A percentile compares a stretch with the other conserved stretches of the same genome.
Conservation (phyloP, 768 basidiomycete species). For the Xerocomus spinulosus region DNA sequence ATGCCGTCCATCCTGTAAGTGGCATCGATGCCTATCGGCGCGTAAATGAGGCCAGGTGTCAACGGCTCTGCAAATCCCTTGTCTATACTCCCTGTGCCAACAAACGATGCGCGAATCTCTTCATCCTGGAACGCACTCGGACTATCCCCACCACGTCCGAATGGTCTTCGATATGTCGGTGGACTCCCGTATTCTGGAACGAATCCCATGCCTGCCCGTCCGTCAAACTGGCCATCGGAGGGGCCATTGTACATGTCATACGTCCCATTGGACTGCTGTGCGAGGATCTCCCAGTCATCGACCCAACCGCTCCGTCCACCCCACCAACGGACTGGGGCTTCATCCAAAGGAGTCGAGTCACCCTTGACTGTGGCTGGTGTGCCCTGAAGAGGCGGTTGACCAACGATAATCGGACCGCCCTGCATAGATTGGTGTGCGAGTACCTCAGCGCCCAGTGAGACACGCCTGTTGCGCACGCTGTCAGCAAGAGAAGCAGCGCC, state of each 20-base stretch:
- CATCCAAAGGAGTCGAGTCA: slow-evolving; percentile 14
- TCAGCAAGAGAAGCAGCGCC: neutral
- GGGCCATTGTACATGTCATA: neutral
- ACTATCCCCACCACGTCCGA: neutral
- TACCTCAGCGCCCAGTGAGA: slow-evolving; percentile 11
- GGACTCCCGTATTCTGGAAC: neutral
- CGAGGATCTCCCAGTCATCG: slow-evolving; percentile 16
- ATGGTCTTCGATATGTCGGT: slow-evolving; percentile 3
- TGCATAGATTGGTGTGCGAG: neutral
- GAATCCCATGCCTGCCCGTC: neutral
- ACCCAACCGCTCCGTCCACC: slow-evolving; percentile 15
- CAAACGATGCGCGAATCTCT: slow-evolving; percentile 20
- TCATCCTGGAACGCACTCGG: slow-evolving; percentile 17
- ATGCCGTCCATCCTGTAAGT: slow-evolving; percentile 3
- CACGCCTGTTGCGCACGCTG: neutral
- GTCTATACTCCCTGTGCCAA: neutral
- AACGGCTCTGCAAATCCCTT: neutral
- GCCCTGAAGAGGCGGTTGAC: neutral
- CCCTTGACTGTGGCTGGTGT: neutral
- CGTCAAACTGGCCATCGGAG: neutral
- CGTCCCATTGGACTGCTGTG: neutral
- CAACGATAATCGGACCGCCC: neutral
- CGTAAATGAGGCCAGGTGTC: neutral
- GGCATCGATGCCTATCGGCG: neutral
- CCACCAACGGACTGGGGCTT: slow-evolving; percentile 19